These are phyloP conservation scores for Diaporthe longicolla DNA, from an alignment of 2,329 filamentous ascomycete species.

Conservation along the genomic window DNA sequence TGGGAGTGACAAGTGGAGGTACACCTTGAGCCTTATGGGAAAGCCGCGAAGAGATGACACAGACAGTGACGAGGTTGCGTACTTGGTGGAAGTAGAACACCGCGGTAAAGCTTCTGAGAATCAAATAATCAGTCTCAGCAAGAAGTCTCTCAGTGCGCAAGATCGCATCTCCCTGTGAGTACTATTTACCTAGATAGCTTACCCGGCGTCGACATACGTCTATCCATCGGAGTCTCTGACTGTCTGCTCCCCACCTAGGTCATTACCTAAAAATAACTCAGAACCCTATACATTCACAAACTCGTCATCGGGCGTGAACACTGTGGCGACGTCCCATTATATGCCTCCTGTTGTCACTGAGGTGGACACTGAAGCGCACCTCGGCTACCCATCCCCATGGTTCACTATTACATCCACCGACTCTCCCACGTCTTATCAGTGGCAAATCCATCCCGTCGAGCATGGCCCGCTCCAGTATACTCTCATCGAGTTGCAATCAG, in stretches of 20 bases:
- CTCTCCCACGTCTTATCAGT: not conserved
- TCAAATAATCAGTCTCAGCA: not conserved
- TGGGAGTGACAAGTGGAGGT: slow-evolving; percentile 9
- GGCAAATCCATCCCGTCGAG: slow-evolving; percentile 21
- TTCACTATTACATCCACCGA: not conserved
- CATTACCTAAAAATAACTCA: not conserved
- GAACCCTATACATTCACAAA: not conserved
- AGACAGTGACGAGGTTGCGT: not conserved
- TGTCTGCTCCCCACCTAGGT: not conserved
- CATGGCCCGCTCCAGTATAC: slow-evolving; percentile 2
- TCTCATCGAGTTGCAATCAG: not conserved
- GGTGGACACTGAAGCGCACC: not conserved
- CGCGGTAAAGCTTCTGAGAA: not conserved
- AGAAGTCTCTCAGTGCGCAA: not conserved
- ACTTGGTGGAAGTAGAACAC: not conserved
- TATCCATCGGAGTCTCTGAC: no score
- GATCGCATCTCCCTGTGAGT: not conserved
- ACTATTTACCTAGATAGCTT: no score
- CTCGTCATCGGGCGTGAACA: not conserved
- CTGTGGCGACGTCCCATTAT: not conserved
- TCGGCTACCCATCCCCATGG: not conserved
- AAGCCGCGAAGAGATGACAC: not conserved
- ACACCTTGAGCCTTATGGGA: not conserved
- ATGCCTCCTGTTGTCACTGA: not conserved
- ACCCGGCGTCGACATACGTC: rapidly evolving